Evolutionary conservation across 495 filamentous ascomycete species (phyloP).

Genomic region (Staphylotrichum tortipilum): DNA sequence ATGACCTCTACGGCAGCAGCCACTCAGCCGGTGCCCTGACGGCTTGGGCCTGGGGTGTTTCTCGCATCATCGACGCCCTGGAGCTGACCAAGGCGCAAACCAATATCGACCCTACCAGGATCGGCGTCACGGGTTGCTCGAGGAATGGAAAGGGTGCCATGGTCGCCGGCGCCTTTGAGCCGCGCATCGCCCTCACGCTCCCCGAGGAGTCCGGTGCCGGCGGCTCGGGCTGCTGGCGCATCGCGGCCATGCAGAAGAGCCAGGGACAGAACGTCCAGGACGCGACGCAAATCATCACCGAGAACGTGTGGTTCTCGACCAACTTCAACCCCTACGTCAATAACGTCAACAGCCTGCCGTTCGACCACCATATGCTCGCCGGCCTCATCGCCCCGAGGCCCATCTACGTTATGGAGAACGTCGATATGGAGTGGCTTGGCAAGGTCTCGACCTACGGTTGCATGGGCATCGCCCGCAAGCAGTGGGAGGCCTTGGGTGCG

Average conservation of each 20-base stretch:
- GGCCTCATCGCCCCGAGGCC: constrained; percentile 40
- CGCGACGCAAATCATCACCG: constrained; percentile 38
- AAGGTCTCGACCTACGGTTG: constrained; percentile 43
- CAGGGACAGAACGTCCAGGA: constrained; percentile 44
- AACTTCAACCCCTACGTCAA: constrained; percentile 34
- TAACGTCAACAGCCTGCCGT: constrained; percentile 32
- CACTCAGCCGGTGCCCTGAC: constrained; percentile 42
- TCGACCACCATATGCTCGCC: constrained; percentile 45
- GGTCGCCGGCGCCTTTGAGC: constrained; percentile 41
- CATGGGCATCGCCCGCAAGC: constrained; percentile 43
- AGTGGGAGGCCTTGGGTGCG: constrained; percentile 43
- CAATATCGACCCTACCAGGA: constrained; percentile 38
- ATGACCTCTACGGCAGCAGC: constrained; percentile 37
- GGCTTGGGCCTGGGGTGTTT: constrained; percentile 47
- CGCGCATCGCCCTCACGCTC: constrained; percentile 43
- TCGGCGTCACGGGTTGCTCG: constrained; percentile 46
- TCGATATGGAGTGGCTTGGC: constrained; percentile 47
- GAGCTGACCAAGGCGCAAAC: constrained; percentile 32
- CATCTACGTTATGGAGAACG: constrained; percentile 43
- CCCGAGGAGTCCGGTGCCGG: constrained; percentile 46
- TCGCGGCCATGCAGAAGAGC: constrained; percentile 34
- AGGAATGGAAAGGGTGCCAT: constrained; percentile 49
- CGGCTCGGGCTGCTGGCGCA: constrained; percentile 44
- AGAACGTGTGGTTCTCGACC: constrained; percentile 45
- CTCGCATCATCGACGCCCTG: constrained; percentile 44